Conservation (phyloP, 306 rosid species). For the Luffa acutangula region DNA sequence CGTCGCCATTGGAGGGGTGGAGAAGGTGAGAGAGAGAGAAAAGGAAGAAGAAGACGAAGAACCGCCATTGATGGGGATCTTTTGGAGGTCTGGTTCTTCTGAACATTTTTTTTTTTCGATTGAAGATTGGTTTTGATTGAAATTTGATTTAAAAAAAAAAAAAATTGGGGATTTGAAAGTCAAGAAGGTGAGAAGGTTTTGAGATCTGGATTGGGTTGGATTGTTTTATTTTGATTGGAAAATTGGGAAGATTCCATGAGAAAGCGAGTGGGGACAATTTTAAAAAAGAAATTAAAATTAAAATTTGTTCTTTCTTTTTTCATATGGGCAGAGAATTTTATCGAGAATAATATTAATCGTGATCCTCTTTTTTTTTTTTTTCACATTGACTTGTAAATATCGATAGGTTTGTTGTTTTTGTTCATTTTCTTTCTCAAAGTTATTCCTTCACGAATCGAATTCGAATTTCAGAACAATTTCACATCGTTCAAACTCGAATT, state of each 20-base stretch:
- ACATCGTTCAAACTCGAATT: no score
- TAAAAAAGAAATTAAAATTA: no score
- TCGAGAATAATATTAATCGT: not conserved
- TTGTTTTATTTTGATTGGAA: not conserved
- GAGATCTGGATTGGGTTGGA: not conserved
- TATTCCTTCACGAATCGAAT: no score
- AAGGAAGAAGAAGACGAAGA: not conserved
- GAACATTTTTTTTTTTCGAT: not conserved
- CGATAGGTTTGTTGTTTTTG: no score
- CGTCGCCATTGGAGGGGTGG: constrained; percentile 34
- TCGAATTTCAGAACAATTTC: no score
- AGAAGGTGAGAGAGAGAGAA: constrained; percentile 3
- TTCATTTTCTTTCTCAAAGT: no score
- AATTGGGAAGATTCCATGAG: not conserved
- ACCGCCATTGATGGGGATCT: not conserved
- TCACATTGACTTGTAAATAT: no score
- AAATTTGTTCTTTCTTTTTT: not conserved
- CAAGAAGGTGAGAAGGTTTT: not conserved
- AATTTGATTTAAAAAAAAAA: not conserved
- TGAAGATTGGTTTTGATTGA: not conserved
- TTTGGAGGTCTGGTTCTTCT: not conserved
- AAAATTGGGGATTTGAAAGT: not conserved
- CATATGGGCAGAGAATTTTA: not conserved
- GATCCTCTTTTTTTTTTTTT: no score
- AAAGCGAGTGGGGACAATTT: not conserved